Evolutionary conservation across 805 yeast species (phyloP).

Genomic region (Starmerella potacharoeniae): DNA sequence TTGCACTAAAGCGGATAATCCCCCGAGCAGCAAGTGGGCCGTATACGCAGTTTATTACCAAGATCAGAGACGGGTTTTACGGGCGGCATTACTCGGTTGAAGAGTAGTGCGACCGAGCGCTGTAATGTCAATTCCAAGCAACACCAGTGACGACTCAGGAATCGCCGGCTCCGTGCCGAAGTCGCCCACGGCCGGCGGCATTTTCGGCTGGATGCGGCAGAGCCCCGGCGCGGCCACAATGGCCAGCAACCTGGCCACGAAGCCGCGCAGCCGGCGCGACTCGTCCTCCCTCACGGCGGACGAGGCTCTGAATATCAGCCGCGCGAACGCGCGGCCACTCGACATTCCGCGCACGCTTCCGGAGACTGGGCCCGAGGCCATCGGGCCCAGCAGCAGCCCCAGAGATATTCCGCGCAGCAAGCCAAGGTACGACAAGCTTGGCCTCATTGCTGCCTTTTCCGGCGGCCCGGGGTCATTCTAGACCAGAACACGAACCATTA

Average conservation of each 20-base stretch:
- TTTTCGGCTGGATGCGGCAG: background rate
- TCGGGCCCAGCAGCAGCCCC: background rate
- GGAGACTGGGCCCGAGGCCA: background rate
- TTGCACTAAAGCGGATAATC: background rate
- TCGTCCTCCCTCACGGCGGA: constrained; percentile 27
- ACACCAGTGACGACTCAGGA: background rate
- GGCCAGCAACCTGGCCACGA: background rate
- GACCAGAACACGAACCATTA: too few relatives aligned
- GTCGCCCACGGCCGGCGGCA: background rate
- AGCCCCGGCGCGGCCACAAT: background rate
- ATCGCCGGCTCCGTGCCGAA: background rate
- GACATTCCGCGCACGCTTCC: background rate
- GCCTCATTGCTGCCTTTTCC: constrained; percentile 31
- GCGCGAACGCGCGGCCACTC: constrained; percentile 23
- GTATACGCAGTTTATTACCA: background rate
- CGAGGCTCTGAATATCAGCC: constrained; percentile 30
- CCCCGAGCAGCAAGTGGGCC: background rate
- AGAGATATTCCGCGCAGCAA: background rate
- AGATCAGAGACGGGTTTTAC: background rate
- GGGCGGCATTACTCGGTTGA: background rate
- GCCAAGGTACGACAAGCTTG: constrained; percentile 27
- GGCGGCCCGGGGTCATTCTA: constrained; percentile 28
- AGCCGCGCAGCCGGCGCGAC: constrained; percentile 18
- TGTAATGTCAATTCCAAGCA: background rate
- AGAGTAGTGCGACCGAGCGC: background rate